Evolutionary conservation across 2,329 filamentous ascomycete species (phyloP).

Genomic region (Microsporum ferrugineum): DNA sequence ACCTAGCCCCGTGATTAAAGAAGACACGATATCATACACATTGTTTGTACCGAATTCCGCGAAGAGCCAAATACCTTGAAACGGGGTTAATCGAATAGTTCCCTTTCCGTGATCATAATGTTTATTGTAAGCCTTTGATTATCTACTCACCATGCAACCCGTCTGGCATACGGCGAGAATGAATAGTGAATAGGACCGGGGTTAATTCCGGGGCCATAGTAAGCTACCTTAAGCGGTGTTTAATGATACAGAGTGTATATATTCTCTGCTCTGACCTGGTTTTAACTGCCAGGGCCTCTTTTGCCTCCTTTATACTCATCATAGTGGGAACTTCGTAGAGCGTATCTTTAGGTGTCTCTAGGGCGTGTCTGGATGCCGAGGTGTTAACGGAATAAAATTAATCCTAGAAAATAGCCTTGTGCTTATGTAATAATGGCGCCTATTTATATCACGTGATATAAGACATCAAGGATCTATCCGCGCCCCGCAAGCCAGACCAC

Average conservation of each 20-base stretch:
- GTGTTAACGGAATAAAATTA: not conserved
- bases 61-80: conserved; percentile 52
- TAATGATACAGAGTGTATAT: conserved; percentile 12
- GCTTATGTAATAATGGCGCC: too few species aligned
- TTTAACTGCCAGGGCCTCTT: too few species aligned
- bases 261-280: too few species aligned
- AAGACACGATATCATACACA: conserved; percentile 44
- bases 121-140: not conserved
- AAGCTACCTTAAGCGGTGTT: not conserved
- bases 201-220: conserved; percentile 9
- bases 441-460: too few species aligned
- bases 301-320: not conserved
- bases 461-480: too few species aligned
- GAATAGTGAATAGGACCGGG: conserved; percentile 58
- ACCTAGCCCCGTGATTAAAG: not conserved
- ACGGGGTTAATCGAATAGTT: not conserved
- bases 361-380: not conserved
- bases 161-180: conserved; percentile 52
- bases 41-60: conserved; percentile 54
- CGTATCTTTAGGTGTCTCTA: too few species aligned
- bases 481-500: too few species aligned
- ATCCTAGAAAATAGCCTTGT: too few species aligned
- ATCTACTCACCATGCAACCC: conserved; percentile 39
- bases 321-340: not conserved
- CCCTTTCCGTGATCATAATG: not conserved